A percentile compares a stretch with the other conserved stretches of the same genome.
phyloP scores from a whole-genome alignment of 495 filamentous ascomycete genomes.

The Xylaria grammica region DNA sequence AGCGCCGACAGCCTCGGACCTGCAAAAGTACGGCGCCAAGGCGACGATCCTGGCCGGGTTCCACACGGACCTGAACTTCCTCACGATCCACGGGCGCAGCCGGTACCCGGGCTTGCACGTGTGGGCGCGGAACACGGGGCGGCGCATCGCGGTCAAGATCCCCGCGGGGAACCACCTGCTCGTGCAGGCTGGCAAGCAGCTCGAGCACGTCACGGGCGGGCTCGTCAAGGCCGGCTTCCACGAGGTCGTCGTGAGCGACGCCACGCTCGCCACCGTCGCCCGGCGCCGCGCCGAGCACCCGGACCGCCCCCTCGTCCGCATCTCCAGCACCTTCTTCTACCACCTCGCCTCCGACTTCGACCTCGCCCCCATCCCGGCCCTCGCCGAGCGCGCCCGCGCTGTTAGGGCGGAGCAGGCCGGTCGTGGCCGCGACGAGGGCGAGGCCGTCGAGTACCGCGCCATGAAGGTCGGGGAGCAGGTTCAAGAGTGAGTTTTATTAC shows the following conservation, averaged over 20 bases:
- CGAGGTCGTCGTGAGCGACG: conserved; percentile 58
- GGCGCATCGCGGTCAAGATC: conserved; percentile 55
- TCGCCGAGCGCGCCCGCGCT: conserved; percentile 41
- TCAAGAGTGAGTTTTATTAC: conserved; percentile 42
- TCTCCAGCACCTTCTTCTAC: conserved; percentile 58
- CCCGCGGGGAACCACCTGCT: conserved; percentile 53
- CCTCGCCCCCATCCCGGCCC: conserved; percentile 45
- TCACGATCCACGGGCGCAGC: conserved; percentile 60
- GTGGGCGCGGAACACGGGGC: conserved; percentile 59
- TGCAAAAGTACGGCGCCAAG: conserved; percentile 49
- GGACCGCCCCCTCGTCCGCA: conserved; percentile 51
- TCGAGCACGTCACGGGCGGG: conserved; percentile 57
- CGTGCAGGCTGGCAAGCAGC: conserved; percentile 59
- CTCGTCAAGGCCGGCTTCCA: conserved; percentile 59
- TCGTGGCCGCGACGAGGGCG: conserved; percentile 53
- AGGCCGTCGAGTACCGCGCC: conserved; percentile 44
- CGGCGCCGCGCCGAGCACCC: conserved; percentile 40
- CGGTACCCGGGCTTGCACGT: conserved; percentile 59
- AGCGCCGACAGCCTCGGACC: conserved; percentile 56
- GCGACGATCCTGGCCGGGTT: conserved; percentile 60
- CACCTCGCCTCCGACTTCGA: conserved; percentile 54
- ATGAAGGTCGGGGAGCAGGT: conserved; percentile 58
- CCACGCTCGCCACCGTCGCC: conserved; percentile 44
- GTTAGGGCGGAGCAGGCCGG: conserved; percentile 47
- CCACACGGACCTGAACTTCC: conserved; percentile 61